Percentiles rank a stretch among this genome's conserved stretches.
phyloP scores from a whole-genome alignment of 2,329 filamentous ascomycete genomes.

The Clarireedia sp. region DNA sequence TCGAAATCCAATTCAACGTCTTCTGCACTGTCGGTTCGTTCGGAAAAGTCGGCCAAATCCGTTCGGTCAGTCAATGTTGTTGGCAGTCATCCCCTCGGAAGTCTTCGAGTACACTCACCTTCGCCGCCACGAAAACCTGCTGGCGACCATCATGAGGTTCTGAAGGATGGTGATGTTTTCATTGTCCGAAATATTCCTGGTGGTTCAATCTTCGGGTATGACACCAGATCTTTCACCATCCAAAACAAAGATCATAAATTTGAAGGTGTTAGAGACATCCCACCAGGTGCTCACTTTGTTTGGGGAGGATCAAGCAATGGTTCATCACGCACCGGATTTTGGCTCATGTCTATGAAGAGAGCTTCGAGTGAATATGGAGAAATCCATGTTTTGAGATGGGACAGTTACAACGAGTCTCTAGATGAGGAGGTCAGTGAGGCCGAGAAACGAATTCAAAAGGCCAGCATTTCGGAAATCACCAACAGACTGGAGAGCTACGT shows the following conservation, averaged over 20 bases:
- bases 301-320: conserved; percentile 46
- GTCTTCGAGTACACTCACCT: conserved; percentile 33
- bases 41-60: conserved; percentile 26
- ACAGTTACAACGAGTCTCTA: conserved; percentile 47
- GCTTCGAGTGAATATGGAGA: conserved; percentile 24
- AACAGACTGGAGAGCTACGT: conserved; percentile 22
- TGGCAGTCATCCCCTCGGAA: conserved; percentile 35
- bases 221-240: conserved; percentile 38
- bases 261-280: conserved; percentile 46
- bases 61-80: conserved; percentile 29
- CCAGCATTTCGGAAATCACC: conserved; percentile 27
- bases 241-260: conserved; percentile 39
- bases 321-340: conserved; percentile 48
- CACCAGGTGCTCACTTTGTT: conserved; percentile 49
- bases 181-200: conserved; percentile 43
- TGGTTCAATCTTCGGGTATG: conserved; percentile 26
- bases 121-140: conserved; percentile 16
- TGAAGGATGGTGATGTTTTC: conserved; percentile 40
- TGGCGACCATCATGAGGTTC: conserved; percentile 15
- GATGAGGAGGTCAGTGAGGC: conserved; percentile 37
- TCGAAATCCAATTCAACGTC: conserved; percentile 21
- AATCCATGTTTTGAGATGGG: conserved; percentile 44
- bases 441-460: conserved; percentile 40
- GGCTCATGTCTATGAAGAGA: conserved; percentile 36
- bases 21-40: conserved; percentile 10